phyloP scores from a whole-genome alignment of 202 grass and related monocot species.

The Elaeis oleifera region DNA sequence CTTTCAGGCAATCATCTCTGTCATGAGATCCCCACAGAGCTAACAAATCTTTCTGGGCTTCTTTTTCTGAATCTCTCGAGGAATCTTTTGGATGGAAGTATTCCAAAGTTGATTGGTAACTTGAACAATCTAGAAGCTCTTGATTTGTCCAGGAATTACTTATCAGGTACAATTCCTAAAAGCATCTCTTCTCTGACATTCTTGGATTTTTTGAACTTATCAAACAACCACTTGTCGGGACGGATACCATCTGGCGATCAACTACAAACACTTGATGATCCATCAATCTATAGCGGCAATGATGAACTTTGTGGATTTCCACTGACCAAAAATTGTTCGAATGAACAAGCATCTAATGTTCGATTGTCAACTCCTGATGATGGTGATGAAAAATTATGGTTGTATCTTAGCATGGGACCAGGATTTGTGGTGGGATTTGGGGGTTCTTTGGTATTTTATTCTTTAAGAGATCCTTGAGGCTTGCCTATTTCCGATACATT shows the following conservation, averaged over 20 bases:
- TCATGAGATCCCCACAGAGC: not conserved
- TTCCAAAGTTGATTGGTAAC: constrained; percentile 25
- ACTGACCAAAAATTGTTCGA: constrained; percentile 3
- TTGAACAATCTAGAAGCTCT: constrained; percentile 26
- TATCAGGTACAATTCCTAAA: constrained; percentile 31
- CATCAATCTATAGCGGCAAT: constrained; percentile 19
- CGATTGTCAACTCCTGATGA: not conserved
- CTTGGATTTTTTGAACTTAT: not conserved
- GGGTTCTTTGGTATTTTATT: constrained; percentile 7
- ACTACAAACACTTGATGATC: not conserved
- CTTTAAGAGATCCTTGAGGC: constrained; percentile 6
- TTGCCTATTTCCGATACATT: too few species aligned
- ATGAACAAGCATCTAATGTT: not conserved
- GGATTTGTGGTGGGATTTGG: constrained; percentile 15
- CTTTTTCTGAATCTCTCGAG: not conserved
- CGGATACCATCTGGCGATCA: constrained; percentile 1
- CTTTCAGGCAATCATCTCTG: not conserved
- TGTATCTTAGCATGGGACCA: not conserved
- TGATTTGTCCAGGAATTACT: constrained; percentile 36
- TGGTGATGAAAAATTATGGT: not conserved
- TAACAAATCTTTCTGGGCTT: constrained; percentile 14
- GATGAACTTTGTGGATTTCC: constrained; percentile 20
- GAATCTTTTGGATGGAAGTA: constrained; percentile 25
- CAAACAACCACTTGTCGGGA: constrained; percentile 41
- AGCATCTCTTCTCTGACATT: fast-evolving